A percentile compares a stretch with the other conserved stretches of the same genome.
Evolutionary conservation across 805 yeast genomes (phyloP).

Genomic region (Kuraishia capsulata): DNA sequence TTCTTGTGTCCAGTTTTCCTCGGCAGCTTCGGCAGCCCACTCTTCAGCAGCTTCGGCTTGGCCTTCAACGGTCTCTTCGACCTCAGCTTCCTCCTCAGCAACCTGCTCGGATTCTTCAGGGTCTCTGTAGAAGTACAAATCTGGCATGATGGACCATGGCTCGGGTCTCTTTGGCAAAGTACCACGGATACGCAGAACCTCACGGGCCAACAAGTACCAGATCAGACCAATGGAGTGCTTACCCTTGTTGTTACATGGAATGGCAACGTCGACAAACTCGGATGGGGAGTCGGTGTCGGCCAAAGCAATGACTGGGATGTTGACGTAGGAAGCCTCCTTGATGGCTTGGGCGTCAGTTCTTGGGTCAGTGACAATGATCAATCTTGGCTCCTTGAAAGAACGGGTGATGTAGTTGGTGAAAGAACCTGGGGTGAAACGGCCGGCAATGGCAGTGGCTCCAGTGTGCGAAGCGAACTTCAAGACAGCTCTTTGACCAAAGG

Average conservation of each 20-base stretch:
- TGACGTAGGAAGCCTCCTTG: slow-evolving; percentile 99
- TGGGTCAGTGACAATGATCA: slow-evolving; percentile 98
- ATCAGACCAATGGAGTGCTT: slow-evolving; percentile 98
- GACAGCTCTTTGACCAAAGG: slow-evolving; percentile 99
- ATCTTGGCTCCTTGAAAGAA: slow-evolving; percentile 99
- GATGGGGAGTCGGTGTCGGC: slow-evolving; percentile 98
- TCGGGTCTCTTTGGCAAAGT: slow-evolving; percentile 92
- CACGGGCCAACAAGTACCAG: slow-evolving; percentile 99
- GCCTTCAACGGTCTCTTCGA: slow-evolving; percentile 53
- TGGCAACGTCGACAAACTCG: slow-evolving; percentile 98
- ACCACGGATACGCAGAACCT: slow-evolving; percentile 98
- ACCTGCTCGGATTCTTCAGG: slow-evolving; percentile 91
- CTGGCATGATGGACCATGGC: slow-evolving; percentile 99
- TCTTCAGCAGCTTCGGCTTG: slow-evolving; percentile 63
- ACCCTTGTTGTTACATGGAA: slow-evolving; percentile 99
- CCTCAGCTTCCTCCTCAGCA: slow-evolving; percentile 57
- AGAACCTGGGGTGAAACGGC: slow-evolving; percentile 99
- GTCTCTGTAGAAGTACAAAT: slow-evolving; percentile 99
- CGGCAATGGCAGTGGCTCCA: slow-evolving; percentile 99
- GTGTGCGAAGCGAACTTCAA: slow-evolving; percentile 99
- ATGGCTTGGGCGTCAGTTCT: slow-evolving; percentile 99
- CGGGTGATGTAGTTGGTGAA: slow-evolving; percentile 99
- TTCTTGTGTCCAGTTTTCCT: slow-evolving; percentile 71
- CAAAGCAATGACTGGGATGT: slow-evolving; percentile 99
- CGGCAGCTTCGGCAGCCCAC: slow-evolving; percentile 35